Conservation (phyloP, 768 basidiomycete genomes). For the Psilocybe sp. region DNA sequence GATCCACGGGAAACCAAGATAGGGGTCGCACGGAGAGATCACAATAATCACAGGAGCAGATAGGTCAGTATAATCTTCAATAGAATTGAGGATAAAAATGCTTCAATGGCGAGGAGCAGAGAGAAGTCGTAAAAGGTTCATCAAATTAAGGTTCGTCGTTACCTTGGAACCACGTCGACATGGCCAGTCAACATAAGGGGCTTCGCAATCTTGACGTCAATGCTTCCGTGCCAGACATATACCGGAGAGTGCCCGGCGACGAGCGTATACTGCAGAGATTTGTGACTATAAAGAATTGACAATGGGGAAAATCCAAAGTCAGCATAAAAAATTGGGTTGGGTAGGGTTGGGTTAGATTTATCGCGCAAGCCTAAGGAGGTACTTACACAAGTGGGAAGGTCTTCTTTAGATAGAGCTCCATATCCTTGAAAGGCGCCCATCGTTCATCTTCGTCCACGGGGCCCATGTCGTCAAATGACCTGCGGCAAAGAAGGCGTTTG, state of each 20-base stretch:
- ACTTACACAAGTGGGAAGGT: constrained; percentile 27
- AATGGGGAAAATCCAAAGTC: neutral
- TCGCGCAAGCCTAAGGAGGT: no score
- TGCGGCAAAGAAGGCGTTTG: constrained; percentile 1
- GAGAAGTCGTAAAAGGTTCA: neutral
- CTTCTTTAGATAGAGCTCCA: constrained; percentile 22
- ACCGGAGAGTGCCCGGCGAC: constrained; percentile 24
- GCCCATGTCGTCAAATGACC: constrained; percentile 31
- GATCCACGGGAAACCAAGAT: no score
- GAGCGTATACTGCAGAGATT: constrained; percentile 14
- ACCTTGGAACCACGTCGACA: constrained; percentile 27
- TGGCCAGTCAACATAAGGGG: constrained; percentile 29
- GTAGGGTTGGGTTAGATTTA: neutral
- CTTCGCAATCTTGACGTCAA: constrained; percentile 9
- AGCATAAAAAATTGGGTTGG: neutral
- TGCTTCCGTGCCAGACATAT: constrained; percentile 21
- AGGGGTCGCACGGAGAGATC: no score
- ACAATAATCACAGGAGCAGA: no score
- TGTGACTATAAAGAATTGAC: constrained; percentile 13
- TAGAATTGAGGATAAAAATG: no score
- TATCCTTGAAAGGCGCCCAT: constrained; percentile 23
- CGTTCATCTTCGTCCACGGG: constrained; percentile 22
- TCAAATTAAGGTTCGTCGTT: neutral
- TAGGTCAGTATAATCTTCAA: no score
- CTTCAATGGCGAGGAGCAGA: neutral